Evolutionary conservation across 345 rosid genomes (phyloP), one percentile per base, ranked within the genome.

Genomic region (Conringia planisiliqua): DNA sequence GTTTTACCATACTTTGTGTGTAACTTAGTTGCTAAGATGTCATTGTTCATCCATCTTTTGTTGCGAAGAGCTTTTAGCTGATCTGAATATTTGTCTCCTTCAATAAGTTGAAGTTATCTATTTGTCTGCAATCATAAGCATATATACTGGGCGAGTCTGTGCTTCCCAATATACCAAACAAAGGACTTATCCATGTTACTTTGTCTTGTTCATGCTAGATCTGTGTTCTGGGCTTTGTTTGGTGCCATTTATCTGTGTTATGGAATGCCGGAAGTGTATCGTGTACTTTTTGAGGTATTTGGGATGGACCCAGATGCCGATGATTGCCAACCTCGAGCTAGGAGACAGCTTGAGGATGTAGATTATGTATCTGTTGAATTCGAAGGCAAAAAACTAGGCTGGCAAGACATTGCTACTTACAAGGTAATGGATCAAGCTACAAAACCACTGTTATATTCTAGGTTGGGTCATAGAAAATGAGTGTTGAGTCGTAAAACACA

Each of bases 251-350:
- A 91, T 79, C 71, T 95, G 33, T 95, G 97, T 69, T 95, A 87
- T 72, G 99, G 97, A 42, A 83, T 95, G 92, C 99, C 97, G 18
- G 97, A 95, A 82, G 99, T 95, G 57, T 95, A 90, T 65, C 92
- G 93, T 22, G 85, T 90, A 38, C 96, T 95, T 57, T 95, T 95
- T 62, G 97, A 95, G 82, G 99, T 95, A 12, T 92, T 95, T 66
- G 99, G 93, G 71, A 89, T 95, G 99, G 99, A 95, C 61, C 97
- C 96, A 35, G 97, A 92, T 14, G 90, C 90, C 5, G 96, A 92
- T 35, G 97, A 92, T 4, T 91, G 96, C 81, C 96, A 92, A 43
- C 99, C 99, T 54, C 89, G 85, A 64, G 72, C 89, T 27, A 87
- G 99, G 67, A 89, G 99, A 73, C 99, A 95, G 77, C 97, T 90